Conservation (phyloP, 164 flowering plant genomes). For the Liquidambar formosana region DNA sequence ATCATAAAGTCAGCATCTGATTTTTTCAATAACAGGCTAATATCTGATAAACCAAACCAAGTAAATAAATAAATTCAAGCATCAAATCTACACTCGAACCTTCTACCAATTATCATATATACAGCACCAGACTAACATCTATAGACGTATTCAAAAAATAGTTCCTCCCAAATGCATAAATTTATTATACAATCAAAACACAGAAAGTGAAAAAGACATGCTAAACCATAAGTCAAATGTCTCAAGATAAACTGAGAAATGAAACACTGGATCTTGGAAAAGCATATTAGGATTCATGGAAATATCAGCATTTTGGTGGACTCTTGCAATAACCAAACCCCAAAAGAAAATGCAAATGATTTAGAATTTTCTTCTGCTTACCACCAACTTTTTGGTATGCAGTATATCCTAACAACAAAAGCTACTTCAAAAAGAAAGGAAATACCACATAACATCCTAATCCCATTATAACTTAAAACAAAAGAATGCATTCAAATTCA, state of each 20-base stretch:
- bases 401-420: too few species aligned
- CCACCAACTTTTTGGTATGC: too few species aligned
- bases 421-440: neutral
- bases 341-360: neutral
- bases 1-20: conserved; percentile 17
- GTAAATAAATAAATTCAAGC: neutral
- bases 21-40: neutral
- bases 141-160: neutral
- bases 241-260: too few species aligned
- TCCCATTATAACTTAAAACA: neutral
- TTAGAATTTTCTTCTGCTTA: too few species aligned
- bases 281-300: too few species aligned
- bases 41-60: neutral
- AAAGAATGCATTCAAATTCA: neutral
- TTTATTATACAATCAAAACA: too few species aligned
- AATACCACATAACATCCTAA: too few species aligned
- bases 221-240: too few species aligned
- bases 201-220: too few species aligned
- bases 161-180: too few species aligned
- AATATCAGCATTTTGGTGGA: too few species aligned
- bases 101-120: neutral
- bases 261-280: neutral
- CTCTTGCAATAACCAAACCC: too few species aligned
- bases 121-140: neutral
- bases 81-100: neutral